Evolutionary conservation across 1,284 basidiomycete species (phyloP), one percentile per base, ranked within the genome.

Genomic region (Sporisorium sorghi): DNA sequence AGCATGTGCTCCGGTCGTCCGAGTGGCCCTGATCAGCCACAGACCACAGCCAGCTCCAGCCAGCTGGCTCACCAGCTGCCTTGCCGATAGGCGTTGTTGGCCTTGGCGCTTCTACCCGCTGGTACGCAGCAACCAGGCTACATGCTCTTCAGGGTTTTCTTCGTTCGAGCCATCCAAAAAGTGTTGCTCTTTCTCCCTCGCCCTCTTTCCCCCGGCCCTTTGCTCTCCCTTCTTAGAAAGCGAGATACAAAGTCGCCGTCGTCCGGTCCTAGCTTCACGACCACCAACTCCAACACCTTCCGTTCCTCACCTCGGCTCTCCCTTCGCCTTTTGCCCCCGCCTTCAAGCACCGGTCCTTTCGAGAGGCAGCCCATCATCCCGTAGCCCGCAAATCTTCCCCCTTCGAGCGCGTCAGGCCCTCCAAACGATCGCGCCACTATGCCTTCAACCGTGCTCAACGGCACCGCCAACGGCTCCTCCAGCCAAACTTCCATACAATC

Each of bases 401-500:
- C 46, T 32, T 47, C 26, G 4, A 21, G 10, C 17, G 6, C 28
- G 26, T 30, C 23, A 17, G 26, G 14, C 23, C 10, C 23, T 7
- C 14, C n/a, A n/a, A 8, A 44, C 5, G 23, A 15, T 2, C 24
- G n/a, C 23, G 42, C 15, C 11, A 55, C 30, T 14, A 66, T 69
- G 59, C 59, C 66, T 10, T 54, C 60, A 11, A 47, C 49, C 3
- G n/a, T 63, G 3, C 47, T 52, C 43, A 35, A 50, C 42, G 26
- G 19, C 40, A 35, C 46, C 42, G 26, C 12, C 40, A 64, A 64
- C 24, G 67, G 67, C 57, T 64, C 61, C 5, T 70, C 67, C 14
- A 62, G 66, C 48, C 55, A 48, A 39, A 24, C 19, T n/a, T 23
- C 56, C 21, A 19, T 70, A 30, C 72, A 74, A 46, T 66, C 67